Evolutionary conservation across 805 yeast genomes (phyloP).

Genomic region (Diddensiella santjacobensis): DNA sequence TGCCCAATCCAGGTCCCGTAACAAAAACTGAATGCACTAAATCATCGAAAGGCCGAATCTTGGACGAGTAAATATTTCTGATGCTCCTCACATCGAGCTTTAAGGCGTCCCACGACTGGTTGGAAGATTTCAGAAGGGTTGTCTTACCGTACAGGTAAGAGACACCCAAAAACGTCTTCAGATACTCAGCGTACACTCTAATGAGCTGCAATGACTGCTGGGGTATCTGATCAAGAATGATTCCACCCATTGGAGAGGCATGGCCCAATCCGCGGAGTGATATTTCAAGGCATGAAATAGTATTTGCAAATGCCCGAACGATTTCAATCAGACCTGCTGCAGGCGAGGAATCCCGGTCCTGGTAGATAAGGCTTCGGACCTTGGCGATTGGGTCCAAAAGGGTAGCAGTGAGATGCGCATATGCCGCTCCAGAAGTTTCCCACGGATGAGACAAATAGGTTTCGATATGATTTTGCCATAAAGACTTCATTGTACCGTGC

Average conservation of each 20-base stretch:
- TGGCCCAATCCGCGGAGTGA: conserved; percentile 50
- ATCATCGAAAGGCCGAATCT: conserved; percentile 9
- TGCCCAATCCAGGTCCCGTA: conserved; percentile 11
- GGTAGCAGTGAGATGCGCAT: background rate
- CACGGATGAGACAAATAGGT: too few relatives aligned
- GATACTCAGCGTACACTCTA: conserved; percentile 44
- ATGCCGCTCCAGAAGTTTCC: too few relatives aligned
- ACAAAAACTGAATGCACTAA: conserved; percentile 12
- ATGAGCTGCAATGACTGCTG: conserved; percentile 58
- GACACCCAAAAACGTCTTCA: conserved; percentile 5
- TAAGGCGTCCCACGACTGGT: background rate
- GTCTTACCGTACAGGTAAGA: background rate
- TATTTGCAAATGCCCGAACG: conserved; percentile 40
- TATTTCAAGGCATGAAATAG: conserved; percentile 64
- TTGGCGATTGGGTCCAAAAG: background rate
- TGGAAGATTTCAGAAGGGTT: conserved; percentile 1
- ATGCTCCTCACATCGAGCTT: background rate
- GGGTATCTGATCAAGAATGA: conserved; percentile 55
- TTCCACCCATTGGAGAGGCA: conserved; percentile 33
- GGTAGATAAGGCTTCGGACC: background rate
- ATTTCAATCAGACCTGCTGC: background rate
- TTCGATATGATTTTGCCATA: background rate
- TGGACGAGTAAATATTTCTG: background rate
- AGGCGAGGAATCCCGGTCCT: background rate
- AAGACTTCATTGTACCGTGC: background rate